Conservation (phyloP, 2,329 filamentous ascomycete species). For the Botrytis medusae region DNA sequence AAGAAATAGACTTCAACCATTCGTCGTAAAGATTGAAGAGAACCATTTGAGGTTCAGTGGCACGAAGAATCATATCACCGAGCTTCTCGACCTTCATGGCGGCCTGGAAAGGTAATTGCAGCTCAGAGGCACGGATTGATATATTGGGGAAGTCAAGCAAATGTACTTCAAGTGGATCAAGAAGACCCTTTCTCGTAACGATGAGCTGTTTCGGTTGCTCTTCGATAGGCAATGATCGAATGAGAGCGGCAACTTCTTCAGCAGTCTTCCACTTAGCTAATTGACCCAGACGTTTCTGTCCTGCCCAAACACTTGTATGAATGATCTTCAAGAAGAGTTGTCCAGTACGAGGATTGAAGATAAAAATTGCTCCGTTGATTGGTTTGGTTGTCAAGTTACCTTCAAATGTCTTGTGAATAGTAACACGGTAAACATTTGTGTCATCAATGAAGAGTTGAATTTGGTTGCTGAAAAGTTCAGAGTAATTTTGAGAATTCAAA, state of each 20-base stretch:
- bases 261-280: conserved; percentile 99
- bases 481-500: conserved; percentile 98
- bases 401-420: conserved; percentile 99
- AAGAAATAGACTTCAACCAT: conserved; percentile 97
- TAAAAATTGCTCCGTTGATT: conserved; percentile 99
- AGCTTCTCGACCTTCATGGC: conserved; percentile 99
- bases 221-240: conserved; percentile 91
- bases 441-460: conserved; percentile 99
- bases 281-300: conserved; percentile 97
- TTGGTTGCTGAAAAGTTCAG: conserved; percentile 97
- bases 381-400: conserved; percentile 98
- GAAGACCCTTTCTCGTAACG: conserved; percentile 92
- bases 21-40: conserved; percentile 98
- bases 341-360: conserved; percentile 98
- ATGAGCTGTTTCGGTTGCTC: conserved; percentile 99
- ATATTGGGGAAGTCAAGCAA: conserved; percentile 98
- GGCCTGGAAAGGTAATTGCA: conserved; percentile 97
- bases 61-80: conserved; percentile 96
- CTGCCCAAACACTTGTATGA: conserved; percentile 98
- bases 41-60: conserved; percentile 99
- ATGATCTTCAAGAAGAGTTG: conserved; percentile 99
- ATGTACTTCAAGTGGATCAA: conserved; percentile 96
- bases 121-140: conserved; percentile 92
- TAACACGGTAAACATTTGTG: conserved; percentile 98
- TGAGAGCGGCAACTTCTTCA: conserved; percentile 97